A percentile compares a stretch with the other conserved stretches of the same genome.
phyloP scores from a whole-genome alignment of 495 filamentous ascomycete species.

The Penicillium manginii region DNA sequence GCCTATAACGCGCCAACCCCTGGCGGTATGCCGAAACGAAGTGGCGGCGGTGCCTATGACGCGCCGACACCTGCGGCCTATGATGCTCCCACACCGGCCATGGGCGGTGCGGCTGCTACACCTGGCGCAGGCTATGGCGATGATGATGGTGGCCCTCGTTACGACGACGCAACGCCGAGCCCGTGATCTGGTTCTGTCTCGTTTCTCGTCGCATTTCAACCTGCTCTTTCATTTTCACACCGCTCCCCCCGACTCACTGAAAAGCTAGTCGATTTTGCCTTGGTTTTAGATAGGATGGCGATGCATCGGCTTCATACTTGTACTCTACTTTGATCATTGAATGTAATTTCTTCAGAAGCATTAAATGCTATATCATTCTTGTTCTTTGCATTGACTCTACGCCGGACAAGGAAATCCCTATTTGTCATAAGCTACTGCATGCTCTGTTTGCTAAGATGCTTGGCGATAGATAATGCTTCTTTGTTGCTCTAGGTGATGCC shows the following conservation, averaged over 20 bases:
- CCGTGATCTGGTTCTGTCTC: slow-evolving; percentile 30
- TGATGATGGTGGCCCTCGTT: slow-evolving; percentile 61
- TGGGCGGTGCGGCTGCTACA: slow-evolving; percentile 68
- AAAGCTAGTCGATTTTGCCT: slow-evolving; percentile 13
- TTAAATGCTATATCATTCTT: slow-evolving; percentile 20
- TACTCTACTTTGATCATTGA: slow-evolving; percentile 28
- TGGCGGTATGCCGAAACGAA: slow-evolving; percentile 41
- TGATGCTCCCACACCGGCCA: slow-evolving; percentile 80
- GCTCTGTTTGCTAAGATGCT: too few species aligned
- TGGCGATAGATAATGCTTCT: too few species aligned
- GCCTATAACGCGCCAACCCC: slow-evolving; percentile 67
- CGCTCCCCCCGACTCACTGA: slow-evolving; percentile 7
- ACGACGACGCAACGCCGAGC: slow-evolving; percentile 58
- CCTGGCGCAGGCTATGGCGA: slow-evolving; percentile 69
- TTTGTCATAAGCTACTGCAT: not conserved
- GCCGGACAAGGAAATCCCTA: not conserved
- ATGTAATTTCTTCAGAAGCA: slow-evolving; percentile 28
- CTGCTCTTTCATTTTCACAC: slow-evolving; percentile 3
- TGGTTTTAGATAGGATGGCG: slow-evolving; percentile 21
- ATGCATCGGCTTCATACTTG: slow-evolving; percentile 27
- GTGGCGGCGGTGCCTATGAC: slow-evolving; percentile 42
- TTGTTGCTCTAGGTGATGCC: too few species aligned
- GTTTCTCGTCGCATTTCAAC: not conserved
- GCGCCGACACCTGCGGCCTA: slow-evolving; percentile 64
- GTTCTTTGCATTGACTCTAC: not conserved